phyloP scores from a whole-genome alignment of 2,329 filamentous ascomycete species.

The Colletotrichum musae region DNA sequence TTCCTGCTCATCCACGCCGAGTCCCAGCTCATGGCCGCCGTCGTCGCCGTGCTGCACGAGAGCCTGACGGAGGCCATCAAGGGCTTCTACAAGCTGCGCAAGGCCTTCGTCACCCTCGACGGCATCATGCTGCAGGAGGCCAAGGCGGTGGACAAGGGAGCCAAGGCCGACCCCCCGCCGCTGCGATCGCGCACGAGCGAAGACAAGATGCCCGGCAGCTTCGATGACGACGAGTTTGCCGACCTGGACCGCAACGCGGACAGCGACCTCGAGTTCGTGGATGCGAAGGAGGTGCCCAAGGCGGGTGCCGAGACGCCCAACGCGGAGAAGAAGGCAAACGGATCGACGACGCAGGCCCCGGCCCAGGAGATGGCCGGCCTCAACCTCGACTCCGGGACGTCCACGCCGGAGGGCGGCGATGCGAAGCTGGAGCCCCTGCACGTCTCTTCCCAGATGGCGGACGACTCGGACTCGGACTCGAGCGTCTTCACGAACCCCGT shows the following conservation, averaged over 20 bases:
- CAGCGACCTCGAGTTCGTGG: constrained; percentile 66
- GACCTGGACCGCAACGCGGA: constrained; percentile 49
- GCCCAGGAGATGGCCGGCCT: constrained; percentile 25
- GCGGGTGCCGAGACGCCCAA: constrained; percentile 64
- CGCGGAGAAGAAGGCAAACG: constrained; percentile 59
- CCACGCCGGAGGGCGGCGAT: constrained; percentile 28
- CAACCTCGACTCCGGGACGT: constrained; percentile 33
- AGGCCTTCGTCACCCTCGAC: constrained; percentile 88
- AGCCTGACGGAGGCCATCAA: constrained; percentile 91
- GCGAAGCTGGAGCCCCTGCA: constrained; percentile 34
- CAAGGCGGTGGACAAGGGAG: constrained; percentile 54
- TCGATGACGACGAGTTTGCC: constrained; percentile 53
- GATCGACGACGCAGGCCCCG: constrained; percentile 19
- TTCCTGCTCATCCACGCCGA: constrained; percentile 88
- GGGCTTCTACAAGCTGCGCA: constrained; percentile 92
- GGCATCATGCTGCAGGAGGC: constrained; percentile 82
- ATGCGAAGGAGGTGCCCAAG: constrained; percentile 64
- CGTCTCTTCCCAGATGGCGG: constrained; percentile 30
- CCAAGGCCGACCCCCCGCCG: constrained; percentile 39
- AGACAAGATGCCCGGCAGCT: constrained; percentile 56
- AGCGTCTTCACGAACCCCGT: constrained; percentile 78
- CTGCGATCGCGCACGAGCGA: constrained; percentile 42
- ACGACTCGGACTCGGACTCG: constrained; percentile 41
- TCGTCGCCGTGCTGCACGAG: constrained; percentile 92
- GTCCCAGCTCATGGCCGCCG: constrained; percentile 89